A percentile compares a stretch with the other conserved stretches of the same genome.
phyloP scores from a whole-genome alignment of 2,329 filamentous ascomycete genomes.

The Thielaviopsis punctulata region DNA sequence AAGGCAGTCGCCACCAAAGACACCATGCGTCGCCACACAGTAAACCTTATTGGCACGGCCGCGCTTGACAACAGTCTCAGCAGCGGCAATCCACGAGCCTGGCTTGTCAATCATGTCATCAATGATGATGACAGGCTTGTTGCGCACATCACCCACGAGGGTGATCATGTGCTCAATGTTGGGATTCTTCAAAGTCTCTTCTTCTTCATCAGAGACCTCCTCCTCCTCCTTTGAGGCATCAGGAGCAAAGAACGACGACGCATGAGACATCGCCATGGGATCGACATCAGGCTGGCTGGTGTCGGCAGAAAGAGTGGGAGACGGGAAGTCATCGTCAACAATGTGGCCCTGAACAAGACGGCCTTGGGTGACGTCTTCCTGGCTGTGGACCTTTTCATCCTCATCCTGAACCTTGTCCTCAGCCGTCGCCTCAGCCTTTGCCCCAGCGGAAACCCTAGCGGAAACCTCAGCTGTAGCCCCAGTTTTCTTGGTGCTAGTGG shows the following conservation, averaged over 20 bases:
- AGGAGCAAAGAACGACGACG: conserved; percentile 65
- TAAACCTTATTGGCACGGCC: conserved; percentile 87
- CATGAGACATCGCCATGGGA: conserved; percentile 61
- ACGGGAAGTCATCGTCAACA: conserved; percentile 83
- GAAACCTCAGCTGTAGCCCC: not conserved
- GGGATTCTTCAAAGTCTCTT: conserved; percentile 67
- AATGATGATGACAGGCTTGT: conserved; percentile 79
- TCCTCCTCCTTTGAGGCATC: conserved; percentile 67
- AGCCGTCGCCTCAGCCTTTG: conserved; percentile 2
- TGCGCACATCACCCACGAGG: conserved; percentile 83
- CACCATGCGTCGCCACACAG: conserved; percentile 90
- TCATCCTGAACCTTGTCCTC: conserved; percentile 26
- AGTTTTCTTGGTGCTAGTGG: not conserved
- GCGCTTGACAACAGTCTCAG: conserved; percentile 88
- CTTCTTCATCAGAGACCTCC: conserved; percentile 80
- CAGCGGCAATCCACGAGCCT: conserved; percentile 90
- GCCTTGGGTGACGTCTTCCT: conserved; percentile 78
- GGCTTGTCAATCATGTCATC: conserved; percentile 99
- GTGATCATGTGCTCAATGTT: conserved; percentile 89
- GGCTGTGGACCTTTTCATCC: conserved; percentile 58
- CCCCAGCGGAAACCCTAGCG: not conserved
- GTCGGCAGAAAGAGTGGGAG: conserved; percentile 53
- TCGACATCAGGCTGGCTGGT: conserved; percentile 54
- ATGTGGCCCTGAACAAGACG: conserved; percentile 87
- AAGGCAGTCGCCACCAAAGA: conserved; percentile 81